Base-by-base conservation (phyloP, 1,284 basidiomycete species). In the Leccinum pachyderme region DNA sequence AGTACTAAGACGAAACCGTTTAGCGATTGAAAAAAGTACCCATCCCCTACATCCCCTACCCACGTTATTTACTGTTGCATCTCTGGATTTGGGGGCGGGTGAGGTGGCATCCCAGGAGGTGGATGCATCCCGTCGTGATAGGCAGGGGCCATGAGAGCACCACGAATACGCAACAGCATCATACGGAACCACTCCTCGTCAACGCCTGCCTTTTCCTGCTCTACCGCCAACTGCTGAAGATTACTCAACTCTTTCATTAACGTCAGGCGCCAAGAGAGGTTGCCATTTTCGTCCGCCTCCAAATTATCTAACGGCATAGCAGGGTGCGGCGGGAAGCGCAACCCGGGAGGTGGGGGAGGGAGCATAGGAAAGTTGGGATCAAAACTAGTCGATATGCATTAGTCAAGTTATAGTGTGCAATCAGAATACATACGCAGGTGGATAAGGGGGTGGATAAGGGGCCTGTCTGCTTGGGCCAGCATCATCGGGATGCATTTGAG, bases 161-260 rank as follows among this genome's bases (percentile, higher is more conserved):
- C 79, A 51, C 89, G 77, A 51, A 91, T 81, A 25, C 87, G 81
- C 64, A 87, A 78, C 9, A 90, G 66, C 89, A 92, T 91, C 80
- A 87, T 85, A 59, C 85, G 76, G 63, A 85, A 92, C 89, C 89
- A 92, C 58, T 92, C 89, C 51, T 81, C 82, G 52, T 87, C 86
- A 1, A 80, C 84, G 32, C 84, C 85, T 22, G 83, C 81, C 71
- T 90, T 90, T 67, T 91, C 87, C 66, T 91, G 90, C 62, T 91
- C 86, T 13, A 73, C 77, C 1, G 90, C 88, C 28, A 89, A 73
- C 55, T 84, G 81, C 64, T 87, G 83, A 55, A 92, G 73, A 64
- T 83, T 83, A 18, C 78, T 77, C 43, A 92, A 78, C 71, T 92
- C 89, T 71, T 91, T 91, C 52, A 84, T 70, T 84, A 89, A 87